Conservation (phyloP, 441 rosid species). For the Breynia disticha region DNA sequence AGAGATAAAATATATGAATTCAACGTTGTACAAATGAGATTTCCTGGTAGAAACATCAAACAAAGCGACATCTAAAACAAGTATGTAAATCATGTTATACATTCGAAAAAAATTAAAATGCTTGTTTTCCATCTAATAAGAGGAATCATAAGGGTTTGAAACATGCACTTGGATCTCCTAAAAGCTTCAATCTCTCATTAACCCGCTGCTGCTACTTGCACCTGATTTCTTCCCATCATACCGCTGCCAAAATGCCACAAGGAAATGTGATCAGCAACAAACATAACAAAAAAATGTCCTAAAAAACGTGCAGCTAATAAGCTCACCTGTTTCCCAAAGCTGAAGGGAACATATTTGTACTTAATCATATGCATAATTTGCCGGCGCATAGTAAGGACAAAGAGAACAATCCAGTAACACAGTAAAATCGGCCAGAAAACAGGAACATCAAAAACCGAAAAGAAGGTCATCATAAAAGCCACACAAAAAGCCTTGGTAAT, state of each 20-base stretch:
- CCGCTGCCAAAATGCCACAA: constrained; percentile 23
- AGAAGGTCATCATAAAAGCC: constrained; percentile 63
- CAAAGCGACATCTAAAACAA: constrained; percentile 6
- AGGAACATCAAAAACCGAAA: constrained; percentile 58
- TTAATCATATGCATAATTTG: constrained; percentile 67
- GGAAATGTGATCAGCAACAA: neutral
- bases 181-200: constrained; percentile 22
- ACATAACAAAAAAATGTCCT: neutral
- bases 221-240: constrained; percentile 25
- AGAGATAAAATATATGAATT: constrained; percentile 5
- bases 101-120: constrained; percentile 2
- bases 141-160: constrained; percentile 5
- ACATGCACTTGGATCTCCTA: constrained; percentile 8
- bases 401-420: constrained; percentile 56
- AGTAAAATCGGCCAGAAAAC: constrained; percentile 72
- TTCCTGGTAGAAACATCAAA: constrained; percentile 4
- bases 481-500: constrained; percentile 60
- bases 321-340: constrained; percentile 60
- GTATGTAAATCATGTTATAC: neutral
- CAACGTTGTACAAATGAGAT: neutral
- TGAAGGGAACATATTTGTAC: constrained; percentile 61
- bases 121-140: constrained; percentile 9
- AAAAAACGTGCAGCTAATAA: constrained; percentile 5
- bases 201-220: constrained; percentile 21
- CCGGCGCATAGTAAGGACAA: constrained; percentile 62